Evolutionary conservation across 2,329 filamentous ascomycete species (phyloP).

Genomic region (Falciphora oryzae): DNA sequence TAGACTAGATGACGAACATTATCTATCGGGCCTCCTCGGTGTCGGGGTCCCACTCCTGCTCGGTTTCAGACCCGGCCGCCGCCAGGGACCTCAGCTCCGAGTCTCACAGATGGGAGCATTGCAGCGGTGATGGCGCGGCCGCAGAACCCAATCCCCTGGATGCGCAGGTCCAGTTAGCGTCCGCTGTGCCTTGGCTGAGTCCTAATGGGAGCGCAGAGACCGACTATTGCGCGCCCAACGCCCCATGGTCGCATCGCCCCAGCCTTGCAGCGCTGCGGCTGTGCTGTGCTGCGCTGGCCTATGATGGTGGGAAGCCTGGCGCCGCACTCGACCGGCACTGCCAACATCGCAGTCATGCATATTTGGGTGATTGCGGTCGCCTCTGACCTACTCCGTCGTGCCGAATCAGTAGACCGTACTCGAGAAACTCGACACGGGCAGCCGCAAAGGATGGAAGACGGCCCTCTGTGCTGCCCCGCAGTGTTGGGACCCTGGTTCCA

Average conservation of each 20-base stretch:
- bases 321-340: background rate
- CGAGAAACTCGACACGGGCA: background rate
- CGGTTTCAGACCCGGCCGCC: background rate
- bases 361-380: background rate
- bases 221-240: background rate
- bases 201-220: background rate
- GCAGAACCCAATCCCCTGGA: background rate
- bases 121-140: background rate
- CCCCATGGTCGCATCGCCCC: background rate
- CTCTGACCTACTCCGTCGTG: background rate
- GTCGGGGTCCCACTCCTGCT: background rate
- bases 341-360: background rate
- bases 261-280: background rate
- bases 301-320: background rate
- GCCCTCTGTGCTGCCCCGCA: background rate
- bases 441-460: background rate
- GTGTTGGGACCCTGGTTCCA: background rate
- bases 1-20: background rate
- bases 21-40: too few species aligned
- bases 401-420: background rate
- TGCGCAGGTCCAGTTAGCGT: background rate
- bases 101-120: background rate
- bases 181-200: background rate
- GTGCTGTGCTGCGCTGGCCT: background rate
- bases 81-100: background rate